phyloP scores from a whole-genome alignment of 179 eudicot genomes.

The Beta lomatogona region DNA sequence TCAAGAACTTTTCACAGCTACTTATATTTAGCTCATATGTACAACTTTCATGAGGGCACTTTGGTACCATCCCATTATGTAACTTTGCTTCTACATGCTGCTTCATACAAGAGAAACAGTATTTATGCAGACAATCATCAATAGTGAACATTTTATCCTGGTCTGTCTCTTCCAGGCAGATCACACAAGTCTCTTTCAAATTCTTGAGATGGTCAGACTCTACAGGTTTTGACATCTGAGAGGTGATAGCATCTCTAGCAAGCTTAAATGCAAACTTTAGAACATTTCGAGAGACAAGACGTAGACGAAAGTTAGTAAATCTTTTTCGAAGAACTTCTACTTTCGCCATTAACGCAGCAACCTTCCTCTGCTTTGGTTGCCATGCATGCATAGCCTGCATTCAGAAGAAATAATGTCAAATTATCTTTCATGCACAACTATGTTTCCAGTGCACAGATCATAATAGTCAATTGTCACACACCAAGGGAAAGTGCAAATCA shows the following conservation, averaged over 20 bases:
- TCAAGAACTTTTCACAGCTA: conserved; percentile 52
- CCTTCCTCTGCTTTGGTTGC: conserved; percentile 26
- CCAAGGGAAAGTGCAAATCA: not conserved
- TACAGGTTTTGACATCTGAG: conserved; percentile 24
- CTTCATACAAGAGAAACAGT: conserved; percentile 66
- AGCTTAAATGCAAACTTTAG: conserved; percentile 38
- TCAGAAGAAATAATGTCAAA: not conserved
- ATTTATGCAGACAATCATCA: conserved; percentile 55
- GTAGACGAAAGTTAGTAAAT: conserved; percentile 17
- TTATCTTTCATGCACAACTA: not conserved
- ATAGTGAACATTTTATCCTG: conserved; percentile 44
- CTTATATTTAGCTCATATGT: conserved; percentile 42
- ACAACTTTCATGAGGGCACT: conserved; percentile 68
- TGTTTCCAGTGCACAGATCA: not conserved
- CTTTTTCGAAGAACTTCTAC: conserved; percentile 28
- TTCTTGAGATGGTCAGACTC: conserved; percentile 28
- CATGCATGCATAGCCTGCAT: conserved; percentile 26
- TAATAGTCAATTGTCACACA: not conserved
- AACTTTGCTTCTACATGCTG: conserved; percentile 67
- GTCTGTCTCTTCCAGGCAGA: conserved; percentile 58
- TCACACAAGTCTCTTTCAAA: conserved; percentile 47
- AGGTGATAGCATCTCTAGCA: conserved; percentile 40
- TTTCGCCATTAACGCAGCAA: conserved; percentile 22
- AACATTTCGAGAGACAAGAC: conserved; percentile 25
- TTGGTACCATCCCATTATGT: conserved; percentile 54